Base-by-base conservation (phyloP, 768 basidiomycete species). In the Tylopilus balloui region DNA sequence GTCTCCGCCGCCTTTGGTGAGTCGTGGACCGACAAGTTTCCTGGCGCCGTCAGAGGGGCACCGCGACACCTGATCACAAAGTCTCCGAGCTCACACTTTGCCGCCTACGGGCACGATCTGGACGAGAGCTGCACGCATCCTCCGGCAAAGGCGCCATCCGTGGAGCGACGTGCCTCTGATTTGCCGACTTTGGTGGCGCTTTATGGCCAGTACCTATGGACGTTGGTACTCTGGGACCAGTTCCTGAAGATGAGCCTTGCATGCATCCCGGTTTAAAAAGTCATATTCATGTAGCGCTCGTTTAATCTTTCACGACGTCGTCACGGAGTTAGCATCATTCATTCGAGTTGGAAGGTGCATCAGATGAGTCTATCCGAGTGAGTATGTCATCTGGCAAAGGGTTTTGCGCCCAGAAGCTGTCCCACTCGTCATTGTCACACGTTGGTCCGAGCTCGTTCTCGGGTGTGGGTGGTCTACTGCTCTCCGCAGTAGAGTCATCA, bases 391-490 rank as follows among this genome's bases (percentile, higher is more conserved):
- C 71, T 23, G 72, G 66, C 38, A 75, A 62, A 20, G 68, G 60
- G 41, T 77, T 72, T 28, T 67, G 63, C 36, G 65, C 69, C 75
- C 75, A 78, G 47, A 71, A 75, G 44, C 52, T 57, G 17, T 78
- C 74, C 78, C 79, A 79, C 50, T 79, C 75, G 51, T 78, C 75
- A 37, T 67, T 64, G 9, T 48, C 51, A 6, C 42, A 50, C 10
- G 34, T 25, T 7, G 51, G 57, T 21, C 63, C 61, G 9, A 60
- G 54, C 34, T 62, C 52, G 36, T 46, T 64, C 61, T 48, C 66
- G 57, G 51, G 65, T 54, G 56, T 61, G 45, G 23, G 42, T 41
- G 52, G 42, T 46, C 44, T 53, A 27, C 34, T 50, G 17, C 28
- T 35, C 20, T 56, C 59, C 3, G 51, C 17, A 34, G 58, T 51